Evolutionary conservation across 441 rosid species (phyloP).

Genomic region (Macaranga tanarius): DNA sequence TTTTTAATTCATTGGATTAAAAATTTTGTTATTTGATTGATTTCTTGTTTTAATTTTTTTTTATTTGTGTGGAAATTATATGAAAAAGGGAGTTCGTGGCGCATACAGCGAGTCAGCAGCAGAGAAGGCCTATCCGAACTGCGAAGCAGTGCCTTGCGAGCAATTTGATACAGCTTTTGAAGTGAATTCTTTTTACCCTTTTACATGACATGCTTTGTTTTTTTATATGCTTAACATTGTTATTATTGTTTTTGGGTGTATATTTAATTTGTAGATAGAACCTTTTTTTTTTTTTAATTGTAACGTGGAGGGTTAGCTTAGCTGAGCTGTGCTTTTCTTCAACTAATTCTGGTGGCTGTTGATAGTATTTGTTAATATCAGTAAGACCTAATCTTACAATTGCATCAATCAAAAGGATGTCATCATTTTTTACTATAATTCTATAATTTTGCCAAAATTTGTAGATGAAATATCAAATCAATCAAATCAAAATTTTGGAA

Average conservation of each 20-base stretch:
- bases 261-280: not conserved
- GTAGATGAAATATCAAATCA: not conserved
- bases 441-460: not conserved
- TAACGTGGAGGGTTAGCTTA: not conserved
- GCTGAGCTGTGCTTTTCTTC: not conserved
- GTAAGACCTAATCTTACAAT: not conserved
- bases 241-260: not conserved
- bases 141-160: conserved; percentile 92
- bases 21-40: not conserved
- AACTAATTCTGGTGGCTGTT: not conserved
- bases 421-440: not conserved
- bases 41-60: not conserved
- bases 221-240: not conserved
- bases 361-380: not conserved
- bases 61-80: not conserved
- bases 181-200: conserved; percentile 32
- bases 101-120: conserved; percentile 95
- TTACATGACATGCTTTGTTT: not conserved
- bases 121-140: conserved; percentile 84
- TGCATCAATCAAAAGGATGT: not conserved
- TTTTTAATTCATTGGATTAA: no score
- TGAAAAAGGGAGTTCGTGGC: conserved; percentile 73
- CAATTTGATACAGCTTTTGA: conserved; percentile 89
- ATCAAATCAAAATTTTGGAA: not conserved
- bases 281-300: not conserved